Conservation (phyloP, 2,329 filamentous ascomycete species). For the Penicillium capsulatum region DNA sequence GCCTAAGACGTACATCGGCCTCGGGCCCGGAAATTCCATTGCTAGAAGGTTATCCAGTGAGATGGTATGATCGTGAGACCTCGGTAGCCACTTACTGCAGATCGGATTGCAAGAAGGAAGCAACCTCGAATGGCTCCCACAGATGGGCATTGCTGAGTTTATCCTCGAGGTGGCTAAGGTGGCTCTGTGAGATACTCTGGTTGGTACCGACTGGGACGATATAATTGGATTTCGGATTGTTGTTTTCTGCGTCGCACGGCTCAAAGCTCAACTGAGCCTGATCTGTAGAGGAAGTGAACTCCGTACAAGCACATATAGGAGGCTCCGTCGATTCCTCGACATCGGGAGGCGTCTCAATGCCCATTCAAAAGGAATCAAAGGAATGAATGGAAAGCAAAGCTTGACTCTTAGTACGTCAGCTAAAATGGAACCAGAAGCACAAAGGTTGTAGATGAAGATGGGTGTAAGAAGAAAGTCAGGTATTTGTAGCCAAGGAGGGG, state of each 20-base stretch:
- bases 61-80: too few species aligned
- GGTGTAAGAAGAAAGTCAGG: too few species aligned
- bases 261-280: conserved; percentile 16
- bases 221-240: neutral
- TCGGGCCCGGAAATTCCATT: conserved; percentile 62
- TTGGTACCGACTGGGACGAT: too few species aligned
- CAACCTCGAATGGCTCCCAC: conserved; percentile 12
- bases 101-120: conserved; percentile 14
- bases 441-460: too few species aligned
- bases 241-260: conserved; percentile 15
- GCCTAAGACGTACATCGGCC: conserved; percentile 60
- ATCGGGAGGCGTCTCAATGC: conserved; percentile 38
- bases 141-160: conserved; percentile 12
- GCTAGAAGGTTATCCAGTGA: conserved; percentile 13
- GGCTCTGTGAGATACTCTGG: too few species aligned
- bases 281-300: conserved; percentile 21
- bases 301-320: conserved; percentile 36
- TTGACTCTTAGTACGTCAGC: neutral
- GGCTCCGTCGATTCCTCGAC: conserved; percentile 43
- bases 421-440: too few species aligned
- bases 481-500: too few species aligned
- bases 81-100: conserved; percentile 11
- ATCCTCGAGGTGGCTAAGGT: too few species aligned
- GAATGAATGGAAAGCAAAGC: conserved; percentile 3
- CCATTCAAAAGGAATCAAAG: conserved; percentile 33